Evolutionary conservation across 371 early-diverging fungal genomes (phyloP).

Genomic region (Mucor racemosus): DNA sequence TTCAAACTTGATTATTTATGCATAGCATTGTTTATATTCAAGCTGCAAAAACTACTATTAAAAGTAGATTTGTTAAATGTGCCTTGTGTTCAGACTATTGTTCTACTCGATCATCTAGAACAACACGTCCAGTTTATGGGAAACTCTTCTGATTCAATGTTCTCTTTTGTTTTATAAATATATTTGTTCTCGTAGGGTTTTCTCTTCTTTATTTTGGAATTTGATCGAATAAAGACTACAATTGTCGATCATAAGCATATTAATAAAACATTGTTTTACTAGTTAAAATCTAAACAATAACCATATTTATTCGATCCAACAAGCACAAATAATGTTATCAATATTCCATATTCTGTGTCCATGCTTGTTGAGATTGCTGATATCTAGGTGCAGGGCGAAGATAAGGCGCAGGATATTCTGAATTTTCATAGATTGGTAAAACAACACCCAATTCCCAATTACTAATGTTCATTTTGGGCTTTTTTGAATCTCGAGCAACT

Average conservation of each 20-base stretch:
- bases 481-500: slow-evolving; percentile 24
- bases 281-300: slow-evolving; percentile 2
- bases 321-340: neutral
- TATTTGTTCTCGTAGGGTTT: no score
- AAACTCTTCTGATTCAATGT: no score
- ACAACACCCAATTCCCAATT: slow-evolving; percentile 59
- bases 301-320: neutral
- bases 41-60: no score
- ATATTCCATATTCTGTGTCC: slow-evolving; percentile 45
- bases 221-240: neutral
- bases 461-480: slow-evolving; percentile 48
- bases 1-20: no score
- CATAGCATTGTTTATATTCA: no score
- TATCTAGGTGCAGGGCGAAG: slow-evolving; percentile 46
- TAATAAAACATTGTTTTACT: neutral
- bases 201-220: neutral
- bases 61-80: no score
- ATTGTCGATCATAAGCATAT: neutral
- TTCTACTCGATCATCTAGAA: no score
- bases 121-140: no score
- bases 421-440: slow-evolving; percentile 36
- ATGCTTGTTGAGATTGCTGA: slow-evolving; percentile 35
- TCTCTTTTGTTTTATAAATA: no score
- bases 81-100: no score
- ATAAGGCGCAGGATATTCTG: slow-evolving; percentile 42